These are phyloP conservation scores for Gynostemma pentaphyllum DNA, from an alignment of 306 rosid genomes.

Conservation along the genomic window DNA sequence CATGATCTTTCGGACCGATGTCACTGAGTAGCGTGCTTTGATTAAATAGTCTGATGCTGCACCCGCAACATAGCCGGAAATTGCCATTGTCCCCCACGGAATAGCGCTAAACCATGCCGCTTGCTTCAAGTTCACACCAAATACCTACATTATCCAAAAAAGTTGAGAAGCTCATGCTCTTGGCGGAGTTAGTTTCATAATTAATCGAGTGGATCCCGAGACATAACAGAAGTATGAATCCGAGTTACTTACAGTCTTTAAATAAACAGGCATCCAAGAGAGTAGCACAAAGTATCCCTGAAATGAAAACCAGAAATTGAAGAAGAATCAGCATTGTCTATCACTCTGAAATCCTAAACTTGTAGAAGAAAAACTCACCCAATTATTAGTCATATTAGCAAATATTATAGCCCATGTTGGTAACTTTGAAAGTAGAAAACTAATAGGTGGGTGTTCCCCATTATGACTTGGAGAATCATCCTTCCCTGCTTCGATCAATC, in stretches of 20 bases:
- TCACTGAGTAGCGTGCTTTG: constrained; percentile 49
- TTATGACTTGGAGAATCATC: constrained; percentile 15
- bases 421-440: constrained; percentile 57
- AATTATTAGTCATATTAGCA: constrained; percentile 80
- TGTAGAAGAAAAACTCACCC: constrained; percentile 47
- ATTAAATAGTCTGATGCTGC: constrained; percentile 56
- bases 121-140: constrained; percentile 75
- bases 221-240: no score
- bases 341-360: not conserved
- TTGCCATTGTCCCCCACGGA: constrained; percentile 96
- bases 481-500: constrained; percentile 71
- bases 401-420: constrained; percentile 85
- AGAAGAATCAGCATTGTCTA: not conserved
- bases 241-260: constrained; percentile 60
- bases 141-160: constrained; percentile 38
- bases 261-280: constrained; percentile 97
- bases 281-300: constrained; percentile 99
- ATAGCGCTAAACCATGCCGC: constrained; percentile 97
- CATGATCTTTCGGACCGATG: constrained; percentile 72
- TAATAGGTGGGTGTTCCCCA: constrained; percentile 41
- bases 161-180: not conserved
- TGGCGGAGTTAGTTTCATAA: no score
- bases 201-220: no score
- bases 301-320: constrained; percentile 12
- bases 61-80: constrained; percentile 82